Evolutionary conservation across 495 filamentous ascomycete species (phyloP), one percentile per base, ranked within the genome.

Genomic region (Glutinoglossum americanum): DNA sequence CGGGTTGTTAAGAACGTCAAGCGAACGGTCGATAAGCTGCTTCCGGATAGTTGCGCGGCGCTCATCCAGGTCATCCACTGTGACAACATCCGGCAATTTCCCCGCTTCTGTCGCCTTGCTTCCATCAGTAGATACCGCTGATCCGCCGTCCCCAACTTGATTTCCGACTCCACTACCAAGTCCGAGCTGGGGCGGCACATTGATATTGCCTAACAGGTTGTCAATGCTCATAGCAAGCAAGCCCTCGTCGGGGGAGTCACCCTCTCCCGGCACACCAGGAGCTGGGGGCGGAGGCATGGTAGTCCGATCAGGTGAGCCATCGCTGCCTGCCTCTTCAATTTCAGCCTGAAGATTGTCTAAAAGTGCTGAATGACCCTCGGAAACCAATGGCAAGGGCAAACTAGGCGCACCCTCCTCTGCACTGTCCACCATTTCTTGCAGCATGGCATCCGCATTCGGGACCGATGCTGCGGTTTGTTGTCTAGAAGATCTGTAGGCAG

Each of bases 11-110:
- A 97, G 77, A 54, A 96, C 80, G 67, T 97, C 89, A 19, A 99
- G 74, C 59, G 82, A 92, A 35, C 86, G 85, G 62, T 94, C 87
- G 57, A 96, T 89, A 47, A 97, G 70, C 56, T 85, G 83, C 8
- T 79, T 74, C 32, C 86, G 77, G 49, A 97, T 72, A 11, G 74
- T 75, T 23, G 76, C 75, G 39, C 93, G 81, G 66, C 87, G 81
- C 30, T 78, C 75, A 59, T 96, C 85, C 26, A 99, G 72, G 64
- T 93, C 87, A 58, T 97, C 87, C 53, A 89, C 70, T 0, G 87
- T 88, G 23, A 76, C 66, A 25, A 73, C 63, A 30, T 73, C 66
- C 13, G 73, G 67, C 33, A 65, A 59, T 45, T 63, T 66, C 41
- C 56, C 62, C 25, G 54, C 60, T 51, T 62, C 58, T n/a, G 56